phyloP scores from a whole-genome alignment of 768 basidiomycete genomes.

The Tricholoma hemisulphureum region DNA sequence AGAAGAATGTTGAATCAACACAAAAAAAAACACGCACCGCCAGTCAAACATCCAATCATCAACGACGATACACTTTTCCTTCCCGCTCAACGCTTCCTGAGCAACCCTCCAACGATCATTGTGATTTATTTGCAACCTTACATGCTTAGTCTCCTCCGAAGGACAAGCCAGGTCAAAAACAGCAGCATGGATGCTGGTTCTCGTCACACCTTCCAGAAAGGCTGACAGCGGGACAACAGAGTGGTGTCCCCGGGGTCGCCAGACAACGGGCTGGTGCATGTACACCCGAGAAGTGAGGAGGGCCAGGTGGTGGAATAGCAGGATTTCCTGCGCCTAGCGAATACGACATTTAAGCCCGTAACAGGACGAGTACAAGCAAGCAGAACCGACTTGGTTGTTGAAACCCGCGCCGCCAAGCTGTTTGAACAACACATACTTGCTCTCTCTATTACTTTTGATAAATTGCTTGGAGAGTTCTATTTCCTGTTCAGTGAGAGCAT shows the following conservation, averaged over 20 bases:
- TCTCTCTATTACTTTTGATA: slow-evolving; percentile 23
- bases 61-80: slow-evolving; percentile 42
- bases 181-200: slow-evolving; percentile 33
- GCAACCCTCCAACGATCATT: slow-evolving; percentile 39
- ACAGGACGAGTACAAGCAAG: not conserved
- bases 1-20: not conserved
- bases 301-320: slow-evolving; percentile 46
- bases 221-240: slow-evolving; percentile 42
- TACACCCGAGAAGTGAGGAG: slow-evolving; percentile 38
- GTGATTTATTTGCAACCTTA: slow-evolving; percentile 27
- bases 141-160: slow-evolving; percentile 34
- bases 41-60: slow-evolving; percentile 46
- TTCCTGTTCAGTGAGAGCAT: slow-evolving; percentile 29
- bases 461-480: slow-evolving; percentile 26
- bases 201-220: slow-evolving; percentile 41
- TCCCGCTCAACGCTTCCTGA: slow-evolving; percentile 26
- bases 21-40: slow-evolving; percentile 28
- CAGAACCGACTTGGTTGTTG: slow-evolving; percentile 42
- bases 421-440: slow-evolving; percentile 42
- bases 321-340: slow-evolving; percentile 43
- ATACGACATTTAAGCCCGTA: not conserved
- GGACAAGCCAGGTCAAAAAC: slow-evolving; percentile 42
- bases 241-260: slow-evolving; percentile 42
- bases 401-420: slow-evolving; percentile 50
- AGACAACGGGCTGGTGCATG: slow-evolving; percentile 45